A percentile compares a stretch with the other conserved stretches of the same genome.
phyloP scores from a whole-genome alignment of 202 grass and related monocot species.

The Digitaria exilis region DNA sequence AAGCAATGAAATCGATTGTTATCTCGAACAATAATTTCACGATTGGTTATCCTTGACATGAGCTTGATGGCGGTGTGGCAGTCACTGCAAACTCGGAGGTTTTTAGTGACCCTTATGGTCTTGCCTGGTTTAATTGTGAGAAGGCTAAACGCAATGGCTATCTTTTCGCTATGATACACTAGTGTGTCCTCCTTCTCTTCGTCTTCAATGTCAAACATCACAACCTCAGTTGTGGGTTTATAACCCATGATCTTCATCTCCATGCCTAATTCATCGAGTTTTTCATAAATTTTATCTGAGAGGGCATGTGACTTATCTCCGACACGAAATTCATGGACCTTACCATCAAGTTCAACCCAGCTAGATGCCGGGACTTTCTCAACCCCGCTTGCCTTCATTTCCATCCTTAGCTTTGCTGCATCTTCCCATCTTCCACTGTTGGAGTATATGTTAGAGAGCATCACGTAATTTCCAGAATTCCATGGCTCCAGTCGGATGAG shows the following conservation, averaged over 20 bases:
- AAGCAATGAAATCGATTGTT: slow-evolving; percentile 76
- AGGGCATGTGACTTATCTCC: slow-evolving; percentile 60
- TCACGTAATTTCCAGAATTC: slow-evolving; percentile 62
- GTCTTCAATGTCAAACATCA: slow-evolving; percentile 71
- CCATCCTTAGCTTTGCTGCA: slow-evolving; percentile 56
- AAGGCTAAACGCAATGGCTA: slow-evolving; percentile 66
- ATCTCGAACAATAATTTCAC: slow-evolving; percentile 60
- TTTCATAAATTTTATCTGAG: slow-evolving; percentile 48
- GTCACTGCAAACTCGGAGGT: slow-evolving; percentile 61
- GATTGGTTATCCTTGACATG: slow-evolving; percentile 53
- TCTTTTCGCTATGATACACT: slow-evolving; percentile 70
- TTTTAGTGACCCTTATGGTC: slow-evolving; percentile 66
- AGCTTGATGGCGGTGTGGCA: slow-evolving; percentile 69
- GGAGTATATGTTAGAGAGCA: slow-evolving; percentile 71
- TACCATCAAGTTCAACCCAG: slow-evolving; percentile 60
- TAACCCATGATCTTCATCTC: slow-evolving; percentile 60
- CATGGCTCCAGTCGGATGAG: slow-evolving; percentile 53
- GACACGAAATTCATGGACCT: slow-evolving; percentile 64
- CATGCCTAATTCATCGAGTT: slow-evolving; percentile 61
- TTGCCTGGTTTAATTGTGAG: slow-evolving; percentile 42
- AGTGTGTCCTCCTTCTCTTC: slow-evolving; percentile 71
- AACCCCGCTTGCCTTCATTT: slow-evolving; percentile 53
- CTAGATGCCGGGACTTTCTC: slow-evolving; percentile 61
- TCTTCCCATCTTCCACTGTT: slow-evolving; percentile 59
- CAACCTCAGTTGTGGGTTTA: slow-evolving; percentile 59